Conservation (phyloP, 495 filamentous ascomycete genomes). For the Podospora sp. region DNA sequence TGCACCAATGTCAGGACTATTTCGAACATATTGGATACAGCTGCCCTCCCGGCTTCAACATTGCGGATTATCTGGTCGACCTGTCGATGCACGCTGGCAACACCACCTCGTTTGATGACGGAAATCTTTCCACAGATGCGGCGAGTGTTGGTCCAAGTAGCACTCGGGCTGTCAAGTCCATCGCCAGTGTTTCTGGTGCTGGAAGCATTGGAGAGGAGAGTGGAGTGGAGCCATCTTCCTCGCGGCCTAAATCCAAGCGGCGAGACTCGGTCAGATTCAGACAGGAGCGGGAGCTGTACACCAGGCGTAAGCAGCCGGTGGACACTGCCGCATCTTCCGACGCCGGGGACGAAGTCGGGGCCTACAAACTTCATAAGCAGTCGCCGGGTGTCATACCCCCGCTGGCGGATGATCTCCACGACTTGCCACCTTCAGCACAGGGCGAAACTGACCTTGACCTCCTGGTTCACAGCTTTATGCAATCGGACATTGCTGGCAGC, state of each 20-base stretch:
- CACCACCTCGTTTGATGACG: slow-evolving; percentile 47
- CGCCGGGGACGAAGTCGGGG: slow-evolving; percentile 59
- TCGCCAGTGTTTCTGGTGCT: slow-evolving; percentile 75
- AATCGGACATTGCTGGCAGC: slow-evolving; percentile 74
- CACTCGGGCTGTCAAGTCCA: slow-evolving; percentile 85
- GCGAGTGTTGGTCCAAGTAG: slow-evolving; percentile 82
- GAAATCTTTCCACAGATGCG: slow-evolving; percentile 63
- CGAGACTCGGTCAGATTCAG: slow-evolving; percentile 75
- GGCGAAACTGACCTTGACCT: slow-evolving; percentile 78
- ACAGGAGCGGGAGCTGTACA: slow-evolving; percentile 90
- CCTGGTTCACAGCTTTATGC: slow-evolving; percentile 71
- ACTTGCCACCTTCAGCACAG: slow-evolving; percentile 70
- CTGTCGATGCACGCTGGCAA: slow-evolving; percentile 87
- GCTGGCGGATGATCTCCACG: slow-evolving; percentile 66
- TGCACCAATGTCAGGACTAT: slow-evolving; percentile 86
- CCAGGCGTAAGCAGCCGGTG: slow-evolving; percentile 67
- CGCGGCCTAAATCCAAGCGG: slow-evolving; percentile 66
- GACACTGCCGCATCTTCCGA: slow-evolving; percentile 71
- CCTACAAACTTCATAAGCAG: slow-evolving; percentile 68
- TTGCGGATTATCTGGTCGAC: slow-evolving; percentile 96
- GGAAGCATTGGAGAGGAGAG: slow-evolving; percentile 63
- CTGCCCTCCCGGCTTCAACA: slow-evolving; percentile 97
- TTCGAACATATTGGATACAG: slow-evolving; percentile 88
- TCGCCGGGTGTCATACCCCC: slow-evolving; percentile 65
- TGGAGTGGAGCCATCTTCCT: slow-evolving; percentile 40